Evolutionary conservation across 352 stramenopile genomes (phyloP).

Genomic region (Phytophthora ohioensis): DNA sequence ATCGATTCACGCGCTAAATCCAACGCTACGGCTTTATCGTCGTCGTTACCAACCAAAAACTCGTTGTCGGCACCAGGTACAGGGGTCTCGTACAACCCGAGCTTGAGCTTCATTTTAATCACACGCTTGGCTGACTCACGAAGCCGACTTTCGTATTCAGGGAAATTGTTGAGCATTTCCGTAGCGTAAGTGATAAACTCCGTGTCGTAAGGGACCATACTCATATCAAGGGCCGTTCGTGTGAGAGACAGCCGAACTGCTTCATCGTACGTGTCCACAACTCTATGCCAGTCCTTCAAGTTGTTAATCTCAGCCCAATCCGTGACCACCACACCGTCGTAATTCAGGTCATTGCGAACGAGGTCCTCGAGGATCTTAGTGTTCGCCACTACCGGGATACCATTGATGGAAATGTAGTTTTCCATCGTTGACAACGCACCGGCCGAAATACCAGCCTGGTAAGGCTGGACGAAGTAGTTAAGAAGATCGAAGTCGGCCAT

Average conservation of each 20-base stretch:
- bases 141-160: conserved; percentile 50
- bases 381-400: conserved; percentile 88
- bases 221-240: conserved; percentile 91
- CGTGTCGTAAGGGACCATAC: conserved; percentile 77
- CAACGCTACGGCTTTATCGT: conserved; percentile 60
- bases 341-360: conserved; percentile 81
- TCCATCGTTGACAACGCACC: conserved; percentile 92
- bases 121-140: conserved; percentile 66
- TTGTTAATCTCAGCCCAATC: conserved; percentile 94
- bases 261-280: conserved; percentile 55
- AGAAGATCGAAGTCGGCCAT: conserved; percentile 77
- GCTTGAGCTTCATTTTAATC: conserved; percentile 79
- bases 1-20: conserved; percentile 81
- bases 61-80: conserved; percentile 57
- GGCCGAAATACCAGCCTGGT: conserved; percentile 73
- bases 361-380: conserved; percentile 81
- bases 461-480: conserved; percentile 87
- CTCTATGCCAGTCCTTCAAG: conserved; percentile 65
- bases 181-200: conserved; percentile 62
- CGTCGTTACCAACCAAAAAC: conserved; percentile 47
- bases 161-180: conserved; percentile 49
- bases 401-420: conserved; percentile 93
- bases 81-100: conserved; percentile 73
- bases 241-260: conserved; percentile 73
- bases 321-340: conserved; percentile 89